Conservation (phyloP, 257 asterid species). For the Jacaranda copaia region DNA sequence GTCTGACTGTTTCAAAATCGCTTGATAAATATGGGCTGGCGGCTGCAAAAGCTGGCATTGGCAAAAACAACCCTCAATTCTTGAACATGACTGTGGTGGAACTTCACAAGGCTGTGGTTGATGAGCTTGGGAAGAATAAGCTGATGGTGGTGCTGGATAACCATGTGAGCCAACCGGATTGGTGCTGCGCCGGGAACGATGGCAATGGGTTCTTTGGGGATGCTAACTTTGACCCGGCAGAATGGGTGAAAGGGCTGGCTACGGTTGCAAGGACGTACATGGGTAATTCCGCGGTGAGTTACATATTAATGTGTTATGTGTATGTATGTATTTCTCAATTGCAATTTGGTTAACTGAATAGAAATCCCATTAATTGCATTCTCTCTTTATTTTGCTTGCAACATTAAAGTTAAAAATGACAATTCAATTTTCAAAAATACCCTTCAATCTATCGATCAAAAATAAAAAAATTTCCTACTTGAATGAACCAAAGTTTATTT, state of each 20-base stretch:
- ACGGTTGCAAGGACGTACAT: conserved; percentile 56
- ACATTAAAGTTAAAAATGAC: too few relatives aligned
- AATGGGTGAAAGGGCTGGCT: conserved; percentile 62
- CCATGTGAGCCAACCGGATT: conserved; percentile 65
- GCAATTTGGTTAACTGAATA: too few relatives aligned
- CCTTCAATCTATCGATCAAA: too few relatives aligned
- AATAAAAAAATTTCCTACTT: too few relatives aligned
- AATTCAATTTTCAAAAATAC: too few relatives aligned
- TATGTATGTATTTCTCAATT: too few relatives aligned
- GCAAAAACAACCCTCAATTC: conserved; percentile 52
- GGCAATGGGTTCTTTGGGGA: conserved; percentile 88
- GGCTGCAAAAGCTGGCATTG: conserved; percentile 53
- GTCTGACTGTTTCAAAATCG: conserved; percentile 50
- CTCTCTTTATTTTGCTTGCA: too few relatives aligned
- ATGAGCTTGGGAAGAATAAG: conserved; percentile 50
- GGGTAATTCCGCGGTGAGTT: conserved; percentile 48
- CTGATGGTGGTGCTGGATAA: conserved; percentile 78
- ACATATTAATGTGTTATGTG: background rate
- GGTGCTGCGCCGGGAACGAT: conserved; percentile 69
- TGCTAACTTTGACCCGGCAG: conserved; percentile 51
- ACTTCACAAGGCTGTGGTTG: conserved; percentile 58
- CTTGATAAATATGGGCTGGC: conserved; percentile 48
- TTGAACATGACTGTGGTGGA: conserved; percentile 51
- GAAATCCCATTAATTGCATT: too few relatives aligned
- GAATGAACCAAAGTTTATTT: too few relatives aligned